Percentiles rank a stretch among this genome's conserved stretches.
These are phyloP conservation scores for Colletotrichum somersetense DNA, from an alignment of 2,329 filamentous ascomycete species.

Conservation along the genomic window DNA sequence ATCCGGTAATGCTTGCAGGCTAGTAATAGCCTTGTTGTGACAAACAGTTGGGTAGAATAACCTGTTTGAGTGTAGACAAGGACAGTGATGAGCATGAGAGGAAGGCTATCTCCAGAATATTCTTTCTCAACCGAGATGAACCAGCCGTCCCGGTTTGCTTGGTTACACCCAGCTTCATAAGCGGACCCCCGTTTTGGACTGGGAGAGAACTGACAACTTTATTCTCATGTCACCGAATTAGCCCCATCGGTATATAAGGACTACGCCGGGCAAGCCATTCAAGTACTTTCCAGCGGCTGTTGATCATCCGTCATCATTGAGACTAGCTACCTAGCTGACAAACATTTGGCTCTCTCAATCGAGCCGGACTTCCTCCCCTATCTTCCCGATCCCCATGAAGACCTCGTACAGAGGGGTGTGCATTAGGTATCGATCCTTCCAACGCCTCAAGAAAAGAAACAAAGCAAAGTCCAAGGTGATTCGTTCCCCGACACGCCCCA, in stretches of 20 bases:
- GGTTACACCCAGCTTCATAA: background rate
- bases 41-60: background rate
- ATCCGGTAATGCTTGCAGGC: background rate
- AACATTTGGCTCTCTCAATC: conserved; percentile 7
- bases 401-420: conserved; percentile 24
- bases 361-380: conserved; percentile 28
- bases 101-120: no score
- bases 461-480: conserved; percentile 23
- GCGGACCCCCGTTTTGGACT: background rate
- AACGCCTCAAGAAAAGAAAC: conserved; percentile 36
- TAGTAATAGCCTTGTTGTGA: background rate
- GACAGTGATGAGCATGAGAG: no score
- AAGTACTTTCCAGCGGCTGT: background rate
- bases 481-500: background rate
- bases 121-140: background rate
- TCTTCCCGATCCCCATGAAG: conserved; percentile 36
- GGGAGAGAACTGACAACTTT: background rate
- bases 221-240: background rate
- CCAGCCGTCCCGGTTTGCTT: background rate
- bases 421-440: conserved; percentile 34
- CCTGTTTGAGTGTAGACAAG: background rate
- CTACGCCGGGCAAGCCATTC: background rate
- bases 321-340: conserved; percentile 23
- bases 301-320: conserved; percentile 23
- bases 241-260: background rate